Evolutionary conservation across 1,284 basidiomycete genomes (phyloP), one percentile per base, ranked within the genome.

Genomic region (Ganoderma leucocontextum): DNA sequence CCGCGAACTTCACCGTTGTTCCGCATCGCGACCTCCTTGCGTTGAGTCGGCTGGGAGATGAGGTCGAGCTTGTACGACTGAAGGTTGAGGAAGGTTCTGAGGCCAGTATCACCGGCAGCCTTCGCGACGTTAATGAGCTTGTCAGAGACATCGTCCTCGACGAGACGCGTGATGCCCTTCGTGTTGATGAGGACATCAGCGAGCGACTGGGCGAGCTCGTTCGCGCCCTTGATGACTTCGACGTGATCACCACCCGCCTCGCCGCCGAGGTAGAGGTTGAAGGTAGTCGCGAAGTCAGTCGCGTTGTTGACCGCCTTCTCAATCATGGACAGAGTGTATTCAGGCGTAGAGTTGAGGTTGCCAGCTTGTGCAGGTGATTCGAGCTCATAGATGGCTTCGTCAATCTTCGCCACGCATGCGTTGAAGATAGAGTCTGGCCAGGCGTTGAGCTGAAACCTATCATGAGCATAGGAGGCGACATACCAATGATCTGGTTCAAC

Each of bases 261-360:
- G 49, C 94, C 94, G 66, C 91, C 89, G 25, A 99, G 87, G 82
- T 95, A 95, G 17, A 98, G 88, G 79, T 95, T 96, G 85, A 97
- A 99, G 62, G 96, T 87, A 29, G 95, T 95, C 13, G 97, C 96
- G 78, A 99, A 99, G 79, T 99, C 97, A 70, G 92, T 99, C 19
- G 96, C 94, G 75, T 94, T 97, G 76, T 95, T 95, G 79, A 92
- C 86, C 4, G 96, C 93, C 84, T 99, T 99, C 80, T 99, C 98
- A 76, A 99, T 96, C 92, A 99, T 96, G 12, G 98, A 99, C 33
- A 99, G 84, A 0, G 97, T 98, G 79, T 99, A 99, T 79, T 98
- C 97, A 17, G 98, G 97, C 0, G 98, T 99, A 9, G 97, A 96
- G 73, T 94, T 97, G 72, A 94, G 89, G 83, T 99, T 99, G 55